Base-by-base conservation (phyloP, 2,329 filamentous ascomycete species). In the Calonectria ilicicola region DNA sequence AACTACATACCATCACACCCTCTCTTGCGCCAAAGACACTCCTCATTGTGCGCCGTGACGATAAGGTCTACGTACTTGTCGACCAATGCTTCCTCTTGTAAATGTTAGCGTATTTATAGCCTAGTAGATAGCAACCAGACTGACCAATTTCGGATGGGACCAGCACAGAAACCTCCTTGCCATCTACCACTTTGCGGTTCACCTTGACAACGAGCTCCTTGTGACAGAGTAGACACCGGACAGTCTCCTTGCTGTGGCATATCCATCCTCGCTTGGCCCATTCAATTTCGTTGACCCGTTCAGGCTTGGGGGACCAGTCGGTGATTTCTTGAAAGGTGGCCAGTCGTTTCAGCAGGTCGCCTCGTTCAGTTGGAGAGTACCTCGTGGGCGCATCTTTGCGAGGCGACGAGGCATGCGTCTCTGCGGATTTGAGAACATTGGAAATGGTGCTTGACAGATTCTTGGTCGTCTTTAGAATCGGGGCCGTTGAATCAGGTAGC, bases 261-360 rank as follows among this genome's bases (percentile, higher is more conserved):
- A 93, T 89, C 96, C 97, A 99, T 1, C 96, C 96, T 71, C 94
- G 88, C 86, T 96, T 98, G 0, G 96, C 96, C 97, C 97, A 99
- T 82, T 95, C 93, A 9, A 98, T 92, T 84, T 98, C 97, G 81
- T 92, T 95, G 78, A 98, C 92, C 40, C 88, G 89, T 65, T 96
- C 91, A 0, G 97, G 96, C 82, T 98, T 98, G 0, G 95, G 94
- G n/a, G 94, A 93, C 96, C 96, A 99, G 81, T 94, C 91, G 67
- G 95, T 97, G 60, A 98, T 92, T 77, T 96, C 95, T 80, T 96
- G 94, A 81, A 98, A 99, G 0, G 95, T 97, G 72, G 93, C 93
- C 32, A 99, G 87, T 27, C 97, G 88, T 78, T 90, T 91, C 14
- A 98, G 88, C 74, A 98, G 95, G 77, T 95, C 92, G 46, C 92